Base-by-base conservation (phyloP, 2,329 filamentous ascomycete genomes). In the Pseudogymnoascus pannorum region DNA sequence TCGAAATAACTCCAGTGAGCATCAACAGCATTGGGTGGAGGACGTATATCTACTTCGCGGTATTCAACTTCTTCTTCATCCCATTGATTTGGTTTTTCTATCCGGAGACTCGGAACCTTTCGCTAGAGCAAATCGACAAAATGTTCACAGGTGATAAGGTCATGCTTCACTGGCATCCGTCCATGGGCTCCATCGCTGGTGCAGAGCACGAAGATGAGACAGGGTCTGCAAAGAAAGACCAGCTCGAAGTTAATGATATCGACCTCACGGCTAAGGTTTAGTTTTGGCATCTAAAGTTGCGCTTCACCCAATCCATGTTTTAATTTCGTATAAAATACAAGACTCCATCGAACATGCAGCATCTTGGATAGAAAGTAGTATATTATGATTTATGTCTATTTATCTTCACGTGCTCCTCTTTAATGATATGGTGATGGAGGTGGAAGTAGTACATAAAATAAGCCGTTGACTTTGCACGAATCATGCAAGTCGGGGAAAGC, bases 21-120 rank as follows among this genome's bases (percentile, higher is more conserved):
- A 71, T 74, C 57, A 57, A 63, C 2, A 69, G 66, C 22, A 71
- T 74, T 42, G 68, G 69, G 1, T 75, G 66, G 60, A 42, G 63
- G 24, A 66, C 66, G 40, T 68, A 67, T 33, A 81, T 83, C 68
- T 81, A 87, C 66, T 88, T 87, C 68, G 84, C 84, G 6, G 78
- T 84, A 51, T 85, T 87, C 57, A 66, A 66, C 38, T 42, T 42
- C 18, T 42, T 64, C 24, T 66, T 69, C 38, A 42, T 69, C 6
- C 68, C 67, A 9, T 51, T 71, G 4, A 66, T 71, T 5, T 72
- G 68, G 59, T 71, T 72, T 62, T 68, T 70, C 57, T 72, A 71
- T 60, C 71, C 70, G 35, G 71, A 71, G 63, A 72, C 71, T 1
- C 70, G 68, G 26, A 68, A 70, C 20, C 61, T 72, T 2, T 65